phyloP scores from a whole-genome alignment of 2,329 filamentous ascomycete genomes.

The Plectosphaerella sp. region DNA sequence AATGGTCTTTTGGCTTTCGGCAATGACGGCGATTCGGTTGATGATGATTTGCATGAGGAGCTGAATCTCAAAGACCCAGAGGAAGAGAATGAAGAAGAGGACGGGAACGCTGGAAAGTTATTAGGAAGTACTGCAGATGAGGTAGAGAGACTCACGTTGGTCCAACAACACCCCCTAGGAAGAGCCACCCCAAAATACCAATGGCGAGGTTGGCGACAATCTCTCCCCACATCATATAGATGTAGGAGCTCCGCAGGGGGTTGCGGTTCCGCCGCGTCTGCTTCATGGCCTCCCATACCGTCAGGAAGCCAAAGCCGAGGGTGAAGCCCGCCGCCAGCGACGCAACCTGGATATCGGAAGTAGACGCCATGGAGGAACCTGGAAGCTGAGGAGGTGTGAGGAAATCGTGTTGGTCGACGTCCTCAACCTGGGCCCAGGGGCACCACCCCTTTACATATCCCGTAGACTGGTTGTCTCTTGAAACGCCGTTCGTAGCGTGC shows the following conservation, averaged over 20 bases:
- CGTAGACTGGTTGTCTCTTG: too few relatives aligned
- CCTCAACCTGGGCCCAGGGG: too few relatives aligned
- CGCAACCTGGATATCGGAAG: conserved; percentile 20
- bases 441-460: too few relatives aligned
- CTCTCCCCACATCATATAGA: conserved; percentile 43
- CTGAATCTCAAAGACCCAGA: conserved; percentile 44
- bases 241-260: conserved; percentile 28
- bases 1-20: conserved; percentile 32
- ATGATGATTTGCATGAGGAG: conserved; percentile 51
- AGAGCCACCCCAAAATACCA: conserved; percentile 32
- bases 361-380: conserved; percentile 11
- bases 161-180: conserved; percentile 27
- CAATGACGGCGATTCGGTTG: conserved; percentile 46
- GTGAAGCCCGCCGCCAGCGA: conserved; percentile 26
- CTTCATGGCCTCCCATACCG: conserved; percentile 33
- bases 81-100: conserved; percentile 28
- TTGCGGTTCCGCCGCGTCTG: conserved; percentile 33
- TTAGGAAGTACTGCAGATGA: neutral
- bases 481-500: too few relatives aligned
- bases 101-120: conserved; percentile 19
- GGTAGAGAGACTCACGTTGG: conserved; percentile 17
- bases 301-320: conserved; percentile 36
- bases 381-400: too few relatives aligned
- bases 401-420: too few relatives aligned
- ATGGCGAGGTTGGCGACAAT: conserved; percentile 32